Base-by-base conservation (phyloP, 2,329 filamentous ascomycete species). In the Clonostachys chloroleuca region DNA sequence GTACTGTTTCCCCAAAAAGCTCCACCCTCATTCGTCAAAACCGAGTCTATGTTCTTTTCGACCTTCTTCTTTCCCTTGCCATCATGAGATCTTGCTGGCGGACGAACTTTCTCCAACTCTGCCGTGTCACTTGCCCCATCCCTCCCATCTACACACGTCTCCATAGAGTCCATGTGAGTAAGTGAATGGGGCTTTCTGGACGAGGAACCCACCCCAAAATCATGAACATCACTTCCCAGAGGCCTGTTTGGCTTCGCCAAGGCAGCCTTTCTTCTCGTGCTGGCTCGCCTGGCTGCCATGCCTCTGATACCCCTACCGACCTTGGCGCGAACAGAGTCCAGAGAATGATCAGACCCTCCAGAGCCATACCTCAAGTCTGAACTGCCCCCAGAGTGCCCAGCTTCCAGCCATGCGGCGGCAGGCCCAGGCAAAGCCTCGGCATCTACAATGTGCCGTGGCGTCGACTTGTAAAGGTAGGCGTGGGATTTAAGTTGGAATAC, bases 401-500 rank as follows among this genome's bases (percentile, higher is more conserved):
- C 83, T 53, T 94, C 87, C 59, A 96, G 78, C 67, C 92, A 89
- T 34, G 87, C 87, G 16, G 87, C 87, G 12, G 92, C 78, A 1
- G 94, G 85, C 53, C 92, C 92, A 18, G 92, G 92, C 42, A 89
- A 86, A 0, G 89, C 85, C 63, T 96, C 92, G 58, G 94, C 90
- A 56, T 96, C 92, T 52, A 96, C 94, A 50, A 95, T 87, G 56
- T 92, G 86, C 68, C 96, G 91, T 10, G 92, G 92, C 6, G 89
- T 96, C 54, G 90, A 94, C 65, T 91, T 87, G 57, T 96, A 95
- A 73, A 96, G 84, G 68, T 95, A 95, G 9, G 89, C 80, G 62
- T 96, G 91, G 2, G 90, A 94, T 67, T 95, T 95, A 51, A 96
- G 80, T 70, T 95, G 91, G 67, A 96, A 96, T 17, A 95, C 61